phyloP scores from a whole-genome alignment of 1,284 basidiomycete species.

The Trichosporon sp. region DNA sequence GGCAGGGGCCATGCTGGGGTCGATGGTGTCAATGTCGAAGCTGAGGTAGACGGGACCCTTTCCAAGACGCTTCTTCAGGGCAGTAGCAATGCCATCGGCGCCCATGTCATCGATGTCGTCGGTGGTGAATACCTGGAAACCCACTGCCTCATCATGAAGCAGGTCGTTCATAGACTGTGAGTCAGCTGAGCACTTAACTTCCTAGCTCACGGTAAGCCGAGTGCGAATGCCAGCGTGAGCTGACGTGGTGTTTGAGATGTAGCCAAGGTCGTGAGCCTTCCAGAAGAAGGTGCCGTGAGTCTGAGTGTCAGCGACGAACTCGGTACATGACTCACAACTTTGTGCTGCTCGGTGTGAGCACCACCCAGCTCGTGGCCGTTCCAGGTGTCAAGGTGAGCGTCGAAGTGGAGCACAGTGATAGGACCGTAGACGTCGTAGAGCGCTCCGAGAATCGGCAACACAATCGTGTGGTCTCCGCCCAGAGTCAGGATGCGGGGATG shows the following conservation, averaged over 20 bases:
- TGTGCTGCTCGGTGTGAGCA: slow-evolving; percentile 32
- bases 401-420: slow-evolving; percentile 53
- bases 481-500: slow-evolving; percentile 57
- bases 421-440: slow-evolving; percentile 55
- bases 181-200: background rate
- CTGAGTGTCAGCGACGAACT: slow-evolving; percentile 36
- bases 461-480: slow-evolving; percentile 59
- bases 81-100: slow-evolving; percentile 51
- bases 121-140: slow-evolving; percentile 56
- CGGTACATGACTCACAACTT: slow-evolving; percentile 29
- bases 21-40: slow-evolving; percentile 54
- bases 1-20: slow-evolving; percentile 50
- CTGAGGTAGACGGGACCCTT: slow-evolving; percentile 46
- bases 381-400: slow-evolving; percentile 58
- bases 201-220: slow-evolving; percentile 39
- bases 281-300: slow-evolving; percentile 56
- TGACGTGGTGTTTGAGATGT: slow-evolving; percentile 63
- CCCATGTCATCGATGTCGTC: slow-evolving; percentile 58
- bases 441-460: slow-evolving; percentile 57
- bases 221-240: slow-evolving; percentile 59
- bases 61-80: slow-evolving; percentile 53
- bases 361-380: slow-evolving; percentile 37
- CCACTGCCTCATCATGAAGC: slow-evolving; percentile 54
- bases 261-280: slow-evolving; percentile 56
- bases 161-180: slow-evolving; percentile 33